phyloP scores from a whole-genome alignment of 2,329 filamentous ascomycete species.

The Claviceps maximensis region DNA sequence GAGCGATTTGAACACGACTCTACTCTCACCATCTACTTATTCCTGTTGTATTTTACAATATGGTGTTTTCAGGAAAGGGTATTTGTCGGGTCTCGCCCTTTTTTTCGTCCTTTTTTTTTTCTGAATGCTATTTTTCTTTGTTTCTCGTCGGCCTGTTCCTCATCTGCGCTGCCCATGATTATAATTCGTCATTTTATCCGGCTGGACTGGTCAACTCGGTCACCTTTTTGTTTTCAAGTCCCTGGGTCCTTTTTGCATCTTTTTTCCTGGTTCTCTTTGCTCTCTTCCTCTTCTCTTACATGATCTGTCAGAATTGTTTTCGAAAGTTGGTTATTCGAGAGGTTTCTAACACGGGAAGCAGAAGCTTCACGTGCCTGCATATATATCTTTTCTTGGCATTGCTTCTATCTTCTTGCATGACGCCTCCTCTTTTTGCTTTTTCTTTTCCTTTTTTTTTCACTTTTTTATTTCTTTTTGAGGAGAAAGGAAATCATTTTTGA shows the following conservation, averaged over 20 bases:
- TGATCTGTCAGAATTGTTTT: neutral
- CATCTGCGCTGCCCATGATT: neutral
- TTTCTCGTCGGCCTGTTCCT: too few relatives aligned
- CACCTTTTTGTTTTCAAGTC: neutral
- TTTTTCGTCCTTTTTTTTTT: neutral
- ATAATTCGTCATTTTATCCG: neutral
- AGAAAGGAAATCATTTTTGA: neutral
- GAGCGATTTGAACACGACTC: neutral
- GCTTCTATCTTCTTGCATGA: neutral
- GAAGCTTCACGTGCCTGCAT: neutral
- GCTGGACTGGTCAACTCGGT: neutral
- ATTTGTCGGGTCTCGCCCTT: neutral
- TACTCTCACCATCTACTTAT: constrained; percentile 4
- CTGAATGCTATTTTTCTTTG: neutral
- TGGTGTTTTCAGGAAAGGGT: neutral
- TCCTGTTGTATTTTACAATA: constrained; percentile 11
- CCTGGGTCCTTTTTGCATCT: neutral
- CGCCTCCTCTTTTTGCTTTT: neutral
- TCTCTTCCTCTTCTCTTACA: neutral
- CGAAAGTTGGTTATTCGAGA: neutral
- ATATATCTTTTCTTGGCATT: neutral
- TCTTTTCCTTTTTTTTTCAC: neutral
- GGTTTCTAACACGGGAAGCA: neutral
- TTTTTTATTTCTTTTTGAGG: neutral
- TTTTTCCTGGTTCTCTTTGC: neutral